phyloP scores from a whole-genome alignment of 768 basidiomycete species.

The Fomitopsis pulvina region DNA sequence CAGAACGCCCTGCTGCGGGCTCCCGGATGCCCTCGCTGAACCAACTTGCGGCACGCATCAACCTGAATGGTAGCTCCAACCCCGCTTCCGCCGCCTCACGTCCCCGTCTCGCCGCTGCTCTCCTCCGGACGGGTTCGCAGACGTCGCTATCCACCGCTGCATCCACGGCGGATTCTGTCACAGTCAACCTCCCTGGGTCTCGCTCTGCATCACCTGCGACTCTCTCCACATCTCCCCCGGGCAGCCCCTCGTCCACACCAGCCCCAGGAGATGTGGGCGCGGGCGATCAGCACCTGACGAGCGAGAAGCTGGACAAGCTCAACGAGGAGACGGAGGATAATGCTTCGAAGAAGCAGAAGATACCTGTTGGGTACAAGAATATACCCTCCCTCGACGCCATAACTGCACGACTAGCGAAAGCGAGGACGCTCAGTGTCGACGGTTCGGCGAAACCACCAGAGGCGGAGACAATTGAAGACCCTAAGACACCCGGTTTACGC shows the following conservation, averaged over 20 bases:
- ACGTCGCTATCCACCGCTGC: slow-evolving; percentile 44
- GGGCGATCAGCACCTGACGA: slow-evolving; percentile 56
- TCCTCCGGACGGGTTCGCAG: slow-evolving; percentile 54
- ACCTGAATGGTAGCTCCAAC: slow-evolving; percentile 31
- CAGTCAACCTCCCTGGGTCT: slow-evolving; percentile 60
- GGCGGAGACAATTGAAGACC: slow-evolving; percentile 74
- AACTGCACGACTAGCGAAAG: slow-evolving; percentile 70
- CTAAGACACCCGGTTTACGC: slow-evolving; percentile 70
- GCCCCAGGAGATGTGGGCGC: slow-evolving; percentile 26
- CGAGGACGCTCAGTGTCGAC: slow-evolving; percentile 51
- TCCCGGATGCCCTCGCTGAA: slow-evolving; percentile 66
- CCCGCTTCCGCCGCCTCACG: slow-evolving; percentile 35
- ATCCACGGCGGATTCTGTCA: slow-evolving; percentile 49
- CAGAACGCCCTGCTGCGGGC: slow-evolving; percentile 27
- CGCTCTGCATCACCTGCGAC: slow-evolving; percentile 60
- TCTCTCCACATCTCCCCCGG: slow-evolving; percentile 40
- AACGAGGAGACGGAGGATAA: slow-evolving; percentile 46
- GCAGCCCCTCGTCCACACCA: slow-evolving; percentile 35
- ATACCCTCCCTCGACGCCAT: slow-evolving; percentile 83
- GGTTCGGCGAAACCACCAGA: slow-evolving; percentile 68
- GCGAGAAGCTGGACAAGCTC: slow-evolving; percentile 59
- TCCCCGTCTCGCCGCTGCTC: slow-evolving; percentile 69
- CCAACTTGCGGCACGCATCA: slow-evolving; percentile 77
- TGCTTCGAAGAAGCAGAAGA: slow-evolving; percentile 31
- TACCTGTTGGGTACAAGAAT: slow-evolving; percentile 73